phyloP scores from a whole-genome alignment of 2,329 filamentous ascomycete species.

The Tolypocladium endophyticum region DNA sequence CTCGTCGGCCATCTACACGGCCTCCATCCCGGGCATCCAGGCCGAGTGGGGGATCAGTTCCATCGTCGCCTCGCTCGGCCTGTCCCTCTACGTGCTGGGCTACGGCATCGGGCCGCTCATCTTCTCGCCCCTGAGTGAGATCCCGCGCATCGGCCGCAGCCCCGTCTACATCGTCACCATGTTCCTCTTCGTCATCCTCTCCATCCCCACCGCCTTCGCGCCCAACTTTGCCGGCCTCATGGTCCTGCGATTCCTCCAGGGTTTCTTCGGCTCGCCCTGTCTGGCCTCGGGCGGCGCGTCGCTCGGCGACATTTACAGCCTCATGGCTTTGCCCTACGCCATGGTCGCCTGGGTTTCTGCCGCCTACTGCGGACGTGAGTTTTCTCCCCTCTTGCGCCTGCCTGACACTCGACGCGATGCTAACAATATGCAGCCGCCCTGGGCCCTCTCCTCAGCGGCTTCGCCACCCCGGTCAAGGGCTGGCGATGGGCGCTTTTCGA shows the following conservation, averaged over 20 bases:
- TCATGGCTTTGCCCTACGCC: constrained; percentile 45
- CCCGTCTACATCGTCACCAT: constrained; percentile 59
- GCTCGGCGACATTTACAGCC: constrained; percentile 41
- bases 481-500: constrained; percentile 60
- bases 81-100: constrained; percentile 53
- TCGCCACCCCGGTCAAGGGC: constrained; percentile 42
- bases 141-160: constrained; percentile 56
- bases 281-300: constrained; percentile 48
- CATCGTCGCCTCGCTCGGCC: constrained; percentile 42
- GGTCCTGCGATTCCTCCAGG: constrained; percentile 53
- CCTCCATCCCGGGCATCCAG: constrained; percentile 36
- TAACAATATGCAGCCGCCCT: constrained; percentile 33
- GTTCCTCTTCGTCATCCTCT: constrained; percentile 56
- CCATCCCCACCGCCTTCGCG: constrained; percentile 52
- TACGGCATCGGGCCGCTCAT: constrained; percentile 55
- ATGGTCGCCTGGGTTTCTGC: constrained; percentile 49
- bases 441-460: constrained; percentile 51
- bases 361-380: constrained; percentile 35
- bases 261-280: constrained; percentile 56
- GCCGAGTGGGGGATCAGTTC: constrained; percentile 39
- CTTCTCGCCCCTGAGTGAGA: constrained; percentile 56
- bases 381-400: neutral
- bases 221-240: constrained; percentile 54
- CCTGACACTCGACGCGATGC: neutral
- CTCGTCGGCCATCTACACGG: constrained; percentile 35